Conservation (phyloP, 2,329 filamentous ascomycete species). For the Mycocentrospora acerina region DNA sequence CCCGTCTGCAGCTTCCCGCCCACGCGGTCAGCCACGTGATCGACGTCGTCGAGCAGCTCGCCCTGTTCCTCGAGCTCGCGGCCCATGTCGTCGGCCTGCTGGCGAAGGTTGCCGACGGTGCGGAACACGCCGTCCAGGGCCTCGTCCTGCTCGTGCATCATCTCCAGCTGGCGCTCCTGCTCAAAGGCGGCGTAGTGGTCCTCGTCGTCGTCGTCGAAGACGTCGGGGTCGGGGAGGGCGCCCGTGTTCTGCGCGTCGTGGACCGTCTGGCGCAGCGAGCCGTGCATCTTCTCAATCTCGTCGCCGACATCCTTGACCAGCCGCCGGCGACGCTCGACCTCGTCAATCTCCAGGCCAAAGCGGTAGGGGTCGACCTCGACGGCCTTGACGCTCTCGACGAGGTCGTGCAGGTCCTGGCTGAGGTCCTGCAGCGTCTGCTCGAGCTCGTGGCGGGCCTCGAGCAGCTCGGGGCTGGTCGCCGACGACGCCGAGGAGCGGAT, state of each 20-base stretch:
- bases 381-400: slow-evolving; percentile 81
- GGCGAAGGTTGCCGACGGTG: slow-evolving; percentile 85
- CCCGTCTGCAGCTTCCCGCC: slow-evolving; percentile 82
- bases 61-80: slow-evolving; percentile 92
- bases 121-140: slow-evolving; percentile 89
- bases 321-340: slow-evolving; percentile 76
- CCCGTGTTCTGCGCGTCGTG: slow-evolving; percentile 42
- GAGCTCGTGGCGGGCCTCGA: slow-evolving; percentile 71
- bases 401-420: slow-evolving; percentile 82
- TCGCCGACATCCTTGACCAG: slow-evolving; percentile 86
- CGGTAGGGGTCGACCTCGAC: slow-evolving; percentile 84
- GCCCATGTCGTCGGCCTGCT: slow-evolving; percentile 95
- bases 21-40: slow-evolving; percentile 82
- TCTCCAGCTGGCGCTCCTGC: slow-evolving; percentile 83
- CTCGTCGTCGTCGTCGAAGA: slow-evolving; percentile 52
- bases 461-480: slow-evolving; percentile 63
- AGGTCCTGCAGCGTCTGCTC: slow-evolving; percentile 72
- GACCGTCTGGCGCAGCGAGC: slow-evolving; percentile 69
- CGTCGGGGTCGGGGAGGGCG: slow-evolving; percentile 61
- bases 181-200: slow-evolving; percentile 80
- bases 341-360: slow-evolving; percentile 80
- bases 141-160: slow-evolving; percentile 94
- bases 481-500: slow-evolving; percentile 83
- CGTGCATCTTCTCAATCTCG: slow-evolving; percentile 86
- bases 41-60: slow-evolving; percentile 83